Base-by-base conservation (phyloP, 306 rosid species). In the Vigna hirtella region DNA sequence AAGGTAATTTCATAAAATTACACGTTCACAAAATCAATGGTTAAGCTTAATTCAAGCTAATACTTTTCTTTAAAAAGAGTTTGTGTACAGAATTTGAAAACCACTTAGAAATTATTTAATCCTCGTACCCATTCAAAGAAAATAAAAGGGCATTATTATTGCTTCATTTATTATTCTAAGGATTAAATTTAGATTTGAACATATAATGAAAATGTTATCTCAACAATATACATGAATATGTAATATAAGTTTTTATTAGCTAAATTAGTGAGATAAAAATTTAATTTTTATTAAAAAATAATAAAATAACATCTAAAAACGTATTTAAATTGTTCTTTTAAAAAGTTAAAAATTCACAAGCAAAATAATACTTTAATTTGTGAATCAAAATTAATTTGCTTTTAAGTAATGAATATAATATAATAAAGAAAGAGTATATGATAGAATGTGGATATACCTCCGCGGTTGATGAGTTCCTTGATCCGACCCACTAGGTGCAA, bases 401-500 rank as follows among this genome's bases (percentile, higher is more conserved):
- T 51, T 51, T 51, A 7, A 14, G 7, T 16, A 16, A 16, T 43
- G 1, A 9, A 57, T 57, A 57, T 34, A 34, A 34, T 34, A 22
- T 2, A 1, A 50, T 32, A 13, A 72, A 12, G 5, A 73, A 61
- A 9, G 45, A 30, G 24, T 2, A 28, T 62, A 32, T 8, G 9
- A n/a, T 34, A 34, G 38, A 62, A 8, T 16, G 36, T 15, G 16
- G 3, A 11, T 43, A 2, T 89, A 94, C 98, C 98, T 92, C 98
- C 98, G 4, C 98, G 93, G 70, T 95, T 95, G 0, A 95, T 91
- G 65, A 95, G 96, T 66, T 95, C 98, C 85, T 95, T 95, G 71
- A 95, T 95, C 81, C 98, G 90, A 69, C 98, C 98, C 61, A 95
- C 97, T 14, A 95, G 96, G 69, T 90, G 91, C 89, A 95, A 92